Evolutionary conservation across 2,329 filamentous ascomycete genomes (phyloP), one percentile per base, ranked within the genome.

Genomic region (Alternaria sp.): DNA sequence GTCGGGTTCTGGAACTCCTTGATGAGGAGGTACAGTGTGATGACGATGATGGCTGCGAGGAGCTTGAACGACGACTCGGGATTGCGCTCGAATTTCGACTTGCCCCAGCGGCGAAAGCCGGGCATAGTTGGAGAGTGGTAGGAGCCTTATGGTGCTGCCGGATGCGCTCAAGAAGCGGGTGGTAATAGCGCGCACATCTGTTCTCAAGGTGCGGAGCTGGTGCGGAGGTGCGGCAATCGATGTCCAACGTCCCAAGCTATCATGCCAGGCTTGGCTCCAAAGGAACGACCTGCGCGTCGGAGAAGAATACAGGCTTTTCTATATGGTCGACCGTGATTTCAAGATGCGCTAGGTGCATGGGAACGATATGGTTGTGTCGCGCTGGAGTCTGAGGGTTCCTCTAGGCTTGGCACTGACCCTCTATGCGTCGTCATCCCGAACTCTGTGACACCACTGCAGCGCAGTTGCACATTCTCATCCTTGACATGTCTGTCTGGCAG

Each of bases 51-150:
- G 51, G 75, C 79, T 41, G 75, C 72, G 51, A 80, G 72, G 54
- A 80, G 70, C 70, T 81, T 80, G 69, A 78, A 80, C n/a, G 74
- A 74, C n/a, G 77, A 76, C 46, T 75, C 73, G 34, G 79, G 78
- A 55, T 79, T 79, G 54, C 75, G 75, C 59, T 77, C 71, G 61
- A 78, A 76, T 58, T 73, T 77, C 16, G 76, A 71, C 57, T 71
- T 75, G 68, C 72, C 70, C 73, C 75, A 76, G 66, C 75, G 75
- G 60, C 74, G 74, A 59, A 76, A 75, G 64, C 72, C 67, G 63
- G 74, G 70, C 75, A 78, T 78, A 56, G 22, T 64, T 61, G 64
- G 48, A 43, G 32, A 26, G 39, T 55, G 28, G 36, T 54, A 11
- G 36, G 57, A 55, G 55, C 59, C 63, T 57, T 55, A 57, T 51